These are phyloP conservation scores for Vitis hybrid DNA, from an alignment of 177 flowering plant genomes.

Conservation along the genomic window DNA sequence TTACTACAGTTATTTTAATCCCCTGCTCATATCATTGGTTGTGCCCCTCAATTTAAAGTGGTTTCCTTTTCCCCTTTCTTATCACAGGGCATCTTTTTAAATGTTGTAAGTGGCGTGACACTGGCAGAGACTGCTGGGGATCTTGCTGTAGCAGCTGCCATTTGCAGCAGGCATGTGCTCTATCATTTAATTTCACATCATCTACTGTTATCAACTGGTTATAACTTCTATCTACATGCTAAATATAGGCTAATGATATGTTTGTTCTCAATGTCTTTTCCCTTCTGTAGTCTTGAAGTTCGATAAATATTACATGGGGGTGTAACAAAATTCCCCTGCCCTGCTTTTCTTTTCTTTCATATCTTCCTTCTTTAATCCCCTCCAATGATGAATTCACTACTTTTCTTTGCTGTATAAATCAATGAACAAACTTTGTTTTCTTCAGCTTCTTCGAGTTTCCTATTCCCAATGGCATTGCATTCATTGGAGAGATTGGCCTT, in stretches of 20 bases:
- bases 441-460: slow-evolving; percentile 86
- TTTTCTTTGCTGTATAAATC: neutral
- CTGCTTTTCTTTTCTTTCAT: no score
- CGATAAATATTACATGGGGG: no score
- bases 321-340: no score
- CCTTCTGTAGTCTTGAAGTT: neutral
- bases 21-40: no score
- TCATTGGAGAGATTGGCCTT: slow-evolving; percentile 95
- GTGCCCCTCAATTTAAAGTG: no score
- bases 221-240: no score
- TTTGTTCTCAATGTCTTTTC: neutral
- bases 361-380: no score
- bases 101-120: slow-evolving; percentile 82
- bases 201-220: no score
- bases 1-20: no score
- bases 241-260: no score
- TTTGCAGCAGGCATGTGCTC: slow-evolving; percentile 81
- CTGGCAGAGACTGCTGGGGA: slow-evolving; percentile 89
- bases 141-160: slow-evolving; percentile 94
- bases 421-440: neutral
- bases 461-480: slow-evolving; percentile 73
- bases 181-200: neutral
- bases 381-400: no score
- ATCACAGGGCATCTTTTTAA: slow-evolving; percentile 60
- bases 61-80: neutral